Conservation (phyloP, 495 filamentous ascomycete genomes). For the Neurospora terricola region DNA sequence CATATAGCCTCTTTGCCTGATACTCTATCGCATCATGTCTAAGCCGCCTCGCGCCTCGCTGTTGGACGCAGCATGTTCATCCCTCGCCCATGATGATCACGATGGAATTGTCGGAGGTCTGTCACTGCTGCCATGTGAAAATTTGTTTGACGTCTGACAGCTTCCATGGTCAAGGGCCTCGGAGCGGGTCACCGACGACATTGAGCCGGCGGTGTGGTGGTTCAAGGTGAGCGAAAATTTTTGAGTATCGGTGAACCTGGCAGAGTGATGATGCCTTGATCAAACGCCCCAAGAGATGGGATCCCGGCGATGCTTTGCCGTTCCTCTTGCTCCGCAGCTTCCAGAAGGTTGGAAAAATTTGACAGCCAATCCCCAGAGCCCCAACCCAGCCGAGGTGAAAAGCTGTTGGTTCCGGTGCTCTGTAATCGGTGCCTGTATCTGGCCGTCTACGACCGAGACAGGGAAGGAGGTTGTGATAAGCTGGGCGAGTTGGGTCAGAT, state of each 20-base stretch:
- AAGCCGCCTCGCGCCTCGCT: not conserved
- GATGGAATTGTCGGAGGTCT: not conserved
- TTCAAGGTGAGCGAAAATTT: not conserved
- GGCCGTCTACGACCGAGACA: not conserved
- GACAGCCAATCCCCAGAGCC: not conserved
- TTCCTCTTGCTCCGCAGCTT: not conserved
- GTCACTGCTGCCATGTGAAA: not conserved
- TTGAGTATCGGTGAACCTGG: not conserved
- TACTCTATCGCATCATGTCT: not conserved
- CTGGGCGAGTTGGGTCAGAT: not conserved
- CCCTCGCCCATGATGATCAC: not conserved
- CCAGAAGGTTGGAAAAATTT: not conserved
- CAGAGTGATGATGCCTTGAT: not conserved
- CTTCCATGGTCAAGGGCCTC: not conserved
- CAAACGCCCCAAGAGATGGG: not conserved
- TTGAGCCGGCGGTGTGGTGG: not conserved
- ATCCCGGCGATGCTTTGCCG: not conserved
- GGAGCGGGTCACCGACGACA: not conserved
- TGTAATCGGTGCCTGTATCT: not conserved
- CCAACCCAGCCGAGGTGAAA: not conserved
- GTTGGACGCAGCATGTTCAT: not conserved
- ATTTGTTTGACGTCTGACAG: not conserved
- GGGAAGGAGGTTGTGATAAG: not conserved
- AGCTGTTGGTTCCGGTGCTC: not conserved
- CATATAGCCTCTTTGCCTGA: not conserved